Evolutionary conservation across 495 filamentous ascomycete species (phyloP).

Genomic region (Penicillium coprophilum): DNA sequence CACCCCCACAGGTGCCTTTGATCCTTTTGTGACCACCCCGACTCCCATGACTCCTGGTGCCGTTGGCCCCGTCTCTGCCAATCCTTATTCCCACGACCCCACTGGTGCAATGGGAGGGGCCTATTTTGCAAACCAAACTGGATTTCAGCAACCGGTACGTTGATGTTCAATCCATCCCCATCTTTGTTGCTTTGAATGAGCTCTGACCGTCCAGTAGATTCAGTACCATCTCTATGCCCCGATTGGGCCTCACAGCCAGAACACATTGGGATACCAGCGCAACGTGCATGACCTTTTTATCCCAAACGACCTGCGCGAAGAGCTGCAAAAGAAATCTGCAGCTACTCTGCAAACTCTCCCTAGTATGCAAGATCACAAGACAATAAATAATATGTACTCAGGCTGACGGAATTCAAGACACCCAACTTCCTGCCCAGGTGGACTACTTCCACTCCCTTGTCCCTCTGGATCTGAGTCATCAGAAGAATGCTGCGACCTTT

Average conservation of each 20-base stretch:
- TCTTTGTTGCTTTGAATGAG: not conserved
- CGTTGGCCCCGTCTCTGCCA: slow-evolving; percentile 52
- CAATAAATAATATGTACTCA: not conserved
- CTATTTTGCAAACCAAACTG: slow-evolving; percentile 56
- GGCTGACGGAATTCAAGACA: slow-evolving; percentile 44
- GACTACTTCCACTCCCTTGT: slow-evolving; percentile 90
- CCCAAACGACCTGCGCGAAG: slow-evolving; percentile 77
- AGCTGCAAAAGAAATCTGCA: slow-evolving; percentile 84
- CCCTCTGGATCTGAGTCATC: slow-evolving; percentile 78
- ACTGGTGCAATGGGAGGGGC: slow-evolving; percentile 51
- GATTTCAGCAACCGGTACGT: slow-evolving; percentile 68
- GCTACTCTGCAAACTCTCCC: slow-evolving; percentile 81
- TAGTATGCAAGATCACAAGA: slow-evolving; percentile 52
- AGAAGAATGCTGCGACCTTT: slow-evolving; percentile 73
- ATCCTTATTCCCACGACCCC: slow-evolving; percentile 66
- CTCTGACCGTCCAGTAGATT: slow-evolving; percentile 46
- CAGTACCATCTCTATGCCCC: slow-evolving; percentile 94
- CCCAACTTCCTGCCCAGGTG: slow-evolving; percentile 67
- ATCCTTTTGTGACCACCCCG: slow-evolving; percentile 61
- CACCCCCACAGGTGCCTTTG: slow-evolving; percentile 41
- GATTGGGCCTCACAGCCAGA: slow-evolving; percentile 75
- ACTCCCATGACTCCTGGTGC: slow-evolving; percentile 52
- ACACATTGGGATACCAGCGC: slow-evolving; percentile 76
- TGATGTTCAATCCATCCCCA: not conserved
- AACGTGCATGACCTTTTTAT: slow-evolving; percentile 89